A percentile compares a stretch with the other conserved stretches of the same genome.
Evolutionary conservation across 2,329 filamentous ascomycete species (phyloP).

Genomic region (Cadophora gregata): DNA sequence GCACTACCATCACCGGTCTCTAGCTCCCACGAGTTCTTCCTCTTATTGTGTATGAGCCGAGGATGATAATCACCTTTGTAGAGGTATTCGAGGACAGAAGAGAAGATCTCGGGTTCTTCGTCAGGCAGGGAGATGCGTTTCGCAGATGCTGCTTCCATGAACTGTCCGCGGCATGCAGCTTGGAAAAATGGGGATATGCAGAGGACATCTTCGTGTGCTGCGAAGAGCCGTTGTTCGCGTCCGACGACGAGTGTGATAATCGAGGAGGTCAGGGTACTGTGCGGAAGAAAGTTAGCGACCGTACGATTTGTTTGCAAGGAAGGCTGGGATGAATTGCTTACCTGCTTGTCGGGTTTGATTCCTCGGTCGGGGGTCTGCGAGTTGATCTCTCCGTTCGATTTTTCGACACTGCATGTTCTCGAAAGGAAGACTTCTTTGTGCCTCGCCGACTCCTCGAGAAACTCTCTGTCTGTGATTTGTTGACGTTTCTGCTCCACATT

Average conservation of each 20-base stretch:
- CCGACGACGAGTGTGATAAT: slow-evolving; percentile 84
- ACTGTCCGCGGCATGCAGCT: slow-evolving; percentile 65
- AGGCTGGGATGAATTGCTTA: slow-evolving; percentile 29
- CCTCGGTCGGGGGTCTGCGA: slow-evolving; percentile 40
- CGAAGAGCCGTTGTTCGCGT: slow-evolving; percentile 84
- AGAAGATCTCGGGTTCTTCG: slow-evolving; percentile 90
- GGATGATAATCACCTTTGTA: slow-evolving; percentile 89
- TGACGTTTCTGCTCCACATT: slow-evolving; percentile 41
- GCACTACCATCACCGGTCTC: slow-evolving; percentile 67
- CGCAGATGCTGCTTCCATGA: slow-evolving; percentile 58
- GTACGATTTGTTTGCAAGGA: slow-evolving; percentile 15
- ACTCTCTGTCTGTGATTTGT: slow-evolving; percentile 43
- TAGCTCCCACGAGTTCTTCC: slow-evolving; percentile 80
- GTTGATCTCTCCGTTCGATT: slow-evolving; percentile 40
- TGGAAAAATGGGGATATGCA: slow-evolving; percentile 80
- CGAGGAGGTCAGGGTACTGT: slow-evolving; percentile 64
- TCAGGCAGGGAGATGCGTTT: slow-evolving; percentile 82
- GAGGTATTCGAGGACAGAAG: slow-evolving; percentile 86
- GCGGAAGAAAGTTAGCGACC: slow-evolving; percentile 26
- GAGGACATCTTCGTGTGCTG: slow-evolving; percentile 87
- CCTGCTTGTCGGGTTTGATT: slow-evolving; percentile 34
- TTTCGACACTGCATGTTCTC: slow-evolving; percentile 46
- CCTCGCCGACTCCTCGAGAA: slow-evolving; percentile 41
- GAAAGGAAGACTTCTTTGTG: slow-evolving; percentile 42
- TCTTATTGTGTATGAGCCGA: slow-evolving; percentile 81